These are phyloP conservation scores for Beauveria sp. DNA, from an alignment of 2,329 filamentous ascomycete genomes.

Conservation along the genomic window DNA sequence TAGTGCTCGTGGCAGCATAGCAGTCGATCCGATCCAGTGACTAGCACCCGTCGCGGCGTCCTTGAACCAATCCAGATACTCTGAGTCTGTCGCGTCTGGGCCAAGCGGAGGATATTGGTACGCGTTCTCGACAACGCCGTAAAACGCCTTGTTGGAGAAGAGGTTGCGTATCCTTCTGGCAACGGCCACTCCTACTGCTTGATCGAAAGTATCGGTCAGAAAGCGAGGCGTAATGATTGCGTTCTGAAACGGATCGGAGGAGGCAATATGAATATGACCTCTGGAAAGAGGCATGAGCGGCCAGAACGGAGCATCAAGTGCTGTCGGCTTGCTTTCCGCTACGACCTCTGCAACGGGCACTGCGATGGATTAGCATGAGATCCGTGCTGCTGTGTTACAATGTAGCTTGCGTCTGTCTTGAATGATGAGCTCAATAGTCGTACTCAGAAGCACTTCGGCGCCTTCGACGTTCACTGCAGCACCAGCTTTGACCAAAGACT, in stretches of 20 bases:
- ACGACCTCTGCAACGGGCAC: constrained; percentile 18
- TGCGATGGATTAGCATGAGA: constrained; percentile 1
- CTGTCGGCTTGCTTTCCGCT: constrained; percentile 12
- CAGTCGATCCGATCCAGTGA: constrained; percentile 20
- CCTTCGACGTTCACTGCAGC: constrained; percentile 16
- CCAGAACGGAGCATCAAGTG: constrained; percentile 17
- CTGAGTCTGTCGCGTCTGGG: constrained; percentile 15
- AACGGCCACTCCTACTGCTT: constrained; percentile 15
- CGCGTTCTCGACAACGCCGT: constrained; percentile 14
- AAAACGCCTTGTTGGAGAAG: constrained; percentile 15
- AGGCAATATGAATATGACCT: constrained; percentile 18
- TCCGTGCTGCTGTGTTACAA: neutral
- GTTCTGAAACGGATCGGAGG: constrained; percentile 14
- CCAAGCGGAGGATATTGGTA: constrained; percentile 16
- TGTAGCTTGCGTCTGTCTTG: constrained; percentile 8
- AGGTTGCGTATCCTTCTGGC: constrained; percentile 12
- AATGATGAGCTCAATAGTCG: constrained; percentile 16
- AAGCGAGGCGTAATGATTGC: constrained; percentile 17
- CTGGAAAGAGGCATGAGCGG: constrained; percentile 18
- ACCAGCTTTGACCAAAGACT: constrained; percentile 15
- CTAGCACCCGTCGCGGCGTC: constrained; percentile 12
- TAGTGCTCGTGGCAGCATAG: constrained; percentile 17
- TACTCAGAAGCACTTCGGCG: constrained; percentile 16
- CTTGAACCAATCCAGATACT: constrained; percentile 16
- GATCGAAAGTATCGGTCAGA: constrained; percentile 17